Conservation (phyloP, 1,284 basidiomycete genomes). For the Erythrobasidium hasegawianum region DNA sequence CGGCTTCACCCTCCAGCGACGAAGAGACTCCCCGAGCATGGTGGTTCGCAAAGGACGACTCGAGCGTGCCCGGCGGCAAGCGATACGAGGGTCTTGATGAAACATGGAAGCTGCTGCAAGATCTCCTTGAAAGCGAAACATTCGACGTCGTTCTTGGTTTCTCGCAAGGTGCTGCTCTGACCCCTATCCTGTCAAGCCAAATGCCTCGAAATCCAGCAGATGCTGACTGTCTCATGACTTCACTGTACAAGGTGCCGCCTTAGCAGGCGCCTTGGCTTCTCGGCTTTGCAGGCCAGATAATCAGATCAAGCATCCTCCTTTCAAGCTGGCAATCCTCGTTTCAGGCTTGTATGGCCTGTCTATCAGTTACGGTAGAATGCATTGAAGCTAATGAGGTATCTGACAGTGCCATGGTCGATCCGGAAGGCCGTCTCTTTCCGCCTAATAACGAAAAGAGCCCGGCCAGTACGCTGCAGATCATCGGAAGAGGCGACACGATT, state of each 20-base stretch:
- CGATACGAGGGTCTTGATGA: conserved; percentile 27
- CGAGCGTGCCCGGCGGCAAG: conserved; percentile 9
- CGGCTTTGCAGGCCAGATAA: conserved; percentile 13
- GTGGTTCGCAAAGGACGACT: conserved; percentile 30
- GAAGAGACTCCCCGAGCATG: conserved; percentile 28
- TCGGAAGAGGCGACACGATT: conserved; percentile 31
- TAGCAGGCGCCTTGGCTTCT: conserved; percentile 30
- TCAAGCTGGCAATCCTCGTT: conserved; percentile 31
- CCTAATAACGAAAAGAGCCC: not conserved
- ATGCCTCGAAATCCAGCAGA: not conserved
- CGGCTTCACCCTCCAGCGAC: conserved; percentile 1
- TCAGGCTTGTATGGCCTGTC: conserved; percentile 25
- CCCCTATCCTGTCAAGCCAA: too few relatives aligned
- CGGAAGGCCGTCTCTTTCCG: conserved; percentile 6
- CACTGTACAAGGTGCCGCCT: conserved; percentile 12
- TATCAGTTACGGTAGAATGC: not conserved
- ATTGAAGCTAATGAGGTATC: not conserved
- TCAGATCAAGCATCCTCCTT: conserved; percentile 27
- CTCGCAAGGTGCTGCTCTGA: conserved; percentile 20
- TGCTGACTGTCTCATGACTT: not conserved
- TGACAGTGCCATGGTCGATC: conserved; percentile 25
- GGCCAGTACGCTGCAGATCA: conserved; percentile 26
- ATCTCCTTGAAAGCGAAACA: conserved; percentile 23
- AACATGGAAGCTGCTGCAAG: conserved; percentile 28
- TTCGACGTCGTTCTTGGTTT: conserved; percentile 33